phyloP scores from a whole-genome alignment of 768 basidiomycete species.

The Cystobasidium onofrii region DNA sequence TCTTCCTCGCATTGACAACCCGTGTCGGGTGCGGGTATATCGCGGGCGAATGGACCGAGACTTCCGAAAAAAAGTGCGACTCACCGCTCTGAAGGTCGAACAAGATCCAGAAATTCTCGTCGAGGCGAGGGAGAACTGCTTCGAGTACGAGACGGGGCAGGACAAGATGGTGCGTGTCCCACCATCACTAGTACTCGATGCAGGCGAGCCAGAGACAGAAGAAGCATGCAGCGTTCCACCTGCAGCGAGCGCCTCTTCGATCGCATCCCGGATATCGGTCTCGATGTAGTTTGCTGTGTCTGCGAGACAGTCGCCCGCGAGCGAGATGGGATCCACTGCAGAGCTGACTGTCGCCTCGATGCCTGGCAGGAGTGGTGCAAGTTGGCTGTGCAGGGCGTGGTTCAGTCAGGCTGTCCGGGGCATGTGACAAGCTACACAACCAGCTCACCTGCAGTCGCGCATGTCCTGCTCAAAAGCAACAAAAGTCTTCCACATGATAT shows the following conservation, averaged over 20 bases:
- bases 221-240: not conserved
- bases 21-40: not conserved
- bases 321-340: constrained; percentile 23
- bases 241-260: constrained; percentile 14
- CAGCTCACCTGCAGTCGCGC: constrained; percentile 8
- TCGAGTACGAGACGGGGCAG: constrained; percentile 4
- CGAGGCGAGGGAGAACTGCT: constrained; percentile 26
- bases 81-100: constrained; percentile 21
- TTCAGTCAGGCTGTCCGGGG: too few species aligned
- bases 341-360: constrained; percentile 24
- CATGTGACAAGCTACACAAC: not conserved
- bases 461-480: constrained; percentile 26
- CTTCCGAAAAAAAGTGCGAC: not conserved
- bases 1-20: not conserved
- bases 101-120: constrained; percentile 16
- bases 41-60: not conserved
- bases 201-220: not conserved
- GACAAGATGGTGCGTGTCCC: not conserved
- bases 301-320: constrained; percentile 7
- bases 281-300: constrained; percentile 14
- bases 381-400: constrained; percentile 3
- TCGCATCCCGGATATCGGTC: constrained; percentile 12
- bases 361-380: not conserved
- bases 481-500: constrained; percentile 30
- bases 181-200: not conserved